A percentile compares a stretch with the other conserved stretches of the same genome.
Evolutionary conservation across 768 basidiomycete species (phyloP).

Genomic region (Cystobasidium onofrii): DNA sequence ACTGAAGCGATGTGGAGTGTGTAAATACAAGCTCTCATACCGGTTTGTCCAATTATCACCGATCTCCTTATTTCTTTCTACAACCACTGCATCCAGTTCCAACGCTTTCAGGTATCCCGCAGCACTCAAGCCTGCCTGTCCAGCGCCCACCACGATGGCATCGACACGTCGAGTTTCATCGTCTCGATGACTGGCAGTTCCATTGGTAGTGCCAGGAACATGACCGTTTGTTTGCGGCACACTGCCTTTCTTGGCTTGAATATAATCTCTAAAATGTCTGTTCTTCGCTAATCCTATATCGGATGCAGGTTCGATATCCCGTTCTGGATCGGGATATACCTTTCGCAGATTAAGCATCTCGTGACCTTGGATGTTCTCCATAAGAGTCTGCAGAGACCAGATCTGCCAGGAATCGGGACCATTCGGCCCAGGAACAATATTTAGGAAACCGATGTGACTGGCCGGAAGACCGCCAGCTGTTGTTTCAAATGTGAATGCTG

Average conservation of each 20-base stretch:
- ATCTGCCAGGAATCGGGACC: background rate
- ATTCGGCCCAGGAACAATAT: background rate
- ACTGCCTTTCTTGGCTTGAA: constrained; percentile 1
- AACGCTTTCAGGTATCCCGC: constrained; percentile 12
- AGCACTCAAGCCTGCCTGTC: constrained; percentile 16
- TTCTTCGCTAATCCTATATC: background rate
- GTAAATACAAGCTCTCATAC: constrained; percentile 8
- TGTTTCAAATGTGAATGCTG: background rate
- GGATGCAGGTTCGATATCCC: background rate
- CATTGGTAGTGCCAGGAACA: background rate
- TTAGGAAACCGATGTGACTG: background rate
- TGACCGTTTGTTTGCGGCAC: background rate
- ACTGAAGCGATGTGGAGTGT: background rate
- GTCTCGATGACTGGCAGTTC: background rate
- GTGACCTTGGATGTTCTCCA: constrained; percentile 19
- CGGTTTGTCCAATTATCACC: constrained; percentile 34
- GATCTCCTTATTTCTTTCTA: constrained; percentile 27
- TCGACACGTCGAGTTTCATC: constrained; percentile 1
- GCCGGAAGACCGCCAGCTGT: background rate
- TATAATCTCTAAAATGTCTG: background rate
- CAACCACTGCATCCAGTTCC: constrained; percentile 9
- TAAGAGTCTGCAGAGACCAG: constrained; percentile 1
- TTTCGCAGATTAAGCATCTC: constrained; percentile 13
- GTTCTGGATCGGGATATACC: background rate
- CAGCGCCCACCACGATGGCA: constrained; percentile 21